Evolutionary conservation across 2,329 filamentous ascomycete species (phyloP), one percentile per base, ranked within the genome.

Genomic region (Alternaria sp.): DNA sequence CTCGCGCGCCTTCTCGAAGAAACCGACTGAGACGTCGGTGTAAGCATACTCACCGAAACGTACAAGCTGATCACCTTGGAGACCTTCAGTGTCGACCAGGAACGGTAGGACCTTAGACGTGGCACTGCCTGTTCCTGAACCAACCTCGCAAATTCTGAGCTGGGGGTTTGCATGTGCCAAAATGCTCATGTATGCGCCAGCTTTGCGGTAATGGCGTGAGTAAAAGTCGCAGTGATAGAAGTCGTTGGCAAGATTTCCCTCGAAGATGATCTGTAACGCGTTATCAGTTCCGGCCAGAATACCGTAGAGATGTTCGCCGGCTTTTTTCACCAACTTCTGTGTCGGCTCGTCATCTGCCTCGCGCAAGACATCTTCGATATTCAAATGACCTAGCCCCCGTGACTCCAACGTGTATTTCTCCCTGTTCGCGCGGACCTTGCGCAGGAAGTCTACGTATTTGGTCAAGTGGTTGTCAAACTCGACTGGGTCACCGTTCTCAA

Each of bases 31-130:
- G 12, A 63, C 51, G 34, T 64, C 63, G 2, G 64, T 62, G 46
- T 58, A 64, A n/a, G 51, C 51, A 46, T 66, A 68, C 24, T 59
- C 43, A 28, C 32, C 42, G n/a, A 60, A 62, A 7, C 57, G 55
- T 5, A 59, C 43, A 34, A 54, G 41, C 43, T 47, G 49, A 48
- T 59, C 51, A 43, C n/a, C 56, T 18, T 54, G 41, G 42, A 59
- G 56, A 12, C 51, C 56, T 8, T 59, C 56, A 41, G n/a, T 38
- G 14, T 54, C 54, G 12, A 57, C 47, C 39, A 57, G 7, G 32
- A 52, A 51, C n/a, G 47, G 47, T 16, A 57, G 43, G 24, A 59
- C 56, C 11, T 52, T 42, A 18, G 43, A 43, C 0, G 57, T 46
- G 42, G 52, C 44, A 43, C 51, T 54, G 20, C 47, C 53, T 5